phyloP scores from a whole-genome alignment of 805 yeast species.

The Yarrowia alimentaria region DNA sequence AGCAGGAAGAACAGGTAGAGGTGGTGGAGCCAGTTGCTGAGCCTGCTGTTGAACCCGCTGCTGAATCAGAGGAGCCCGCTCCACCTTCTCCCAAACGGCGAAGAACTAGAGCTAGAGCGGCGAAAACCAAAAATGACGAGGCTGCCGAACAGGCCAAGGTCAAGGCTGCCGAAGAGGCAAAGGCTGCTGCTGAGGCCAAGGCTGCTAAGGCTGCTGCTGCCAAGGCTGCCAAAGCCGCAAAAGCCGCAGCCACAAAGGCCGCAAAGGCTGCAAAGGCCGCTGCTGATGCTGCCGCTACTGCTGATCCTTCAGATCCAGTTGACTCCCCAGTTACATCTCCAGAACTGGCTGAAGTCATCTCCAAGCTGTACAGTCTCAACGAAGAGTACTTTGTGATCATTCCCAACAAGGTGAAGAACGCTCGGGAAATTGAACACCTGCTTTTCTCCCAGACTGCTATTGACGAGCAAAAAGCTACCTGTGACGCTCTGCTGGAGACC shows the following conservation, averaged over 20 bases:
- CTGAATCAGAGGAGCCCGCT: not conserved
- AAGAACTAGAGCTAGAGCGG: not conserved
- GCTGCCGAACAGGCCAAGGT: not conserved
- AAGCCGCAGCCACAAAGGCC: not conserved
- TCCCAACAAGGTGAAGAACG: constrained; percentile 25
- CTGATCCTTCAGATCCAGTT: not conserved
- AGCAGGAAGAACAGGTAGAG: not conserved
- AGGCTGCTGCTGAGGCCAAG: not conserved
- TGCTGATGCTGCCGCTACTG: not conserved
- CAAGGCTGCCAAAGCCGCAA: not conserved
- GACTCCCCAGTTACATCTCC: constrained; percentile 4
- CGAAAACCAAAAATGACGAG: not conserved
- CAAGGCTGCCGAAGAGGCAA: not conserved
- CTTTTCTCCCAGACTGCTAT: constrained; percentile 7
- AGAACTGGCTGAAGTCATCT: not conserved
- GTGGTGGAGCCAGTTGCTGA: not conserved
- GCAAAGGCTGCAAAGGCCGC: not conserved
- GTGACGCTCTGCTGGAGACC: constrained; percentile 23
- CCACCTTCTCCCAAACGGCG: not conserved
- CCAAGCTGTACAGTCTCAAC: constrained; percentile 1
- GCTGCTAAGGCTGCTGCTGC: not conserved
- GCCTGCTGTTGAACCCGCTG: not conserved
- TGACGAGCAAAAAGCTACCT: constrained; percentile 15
- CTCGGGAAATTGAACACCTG: constrained; percentile 6
- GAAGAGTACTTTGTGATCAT: constrained; percentile 52